These are phyloP conservation scores for Heracleum sosnowskyi DNA, from an alignment of 129 eudicot species.

Conservation along the genomic window DNA sequence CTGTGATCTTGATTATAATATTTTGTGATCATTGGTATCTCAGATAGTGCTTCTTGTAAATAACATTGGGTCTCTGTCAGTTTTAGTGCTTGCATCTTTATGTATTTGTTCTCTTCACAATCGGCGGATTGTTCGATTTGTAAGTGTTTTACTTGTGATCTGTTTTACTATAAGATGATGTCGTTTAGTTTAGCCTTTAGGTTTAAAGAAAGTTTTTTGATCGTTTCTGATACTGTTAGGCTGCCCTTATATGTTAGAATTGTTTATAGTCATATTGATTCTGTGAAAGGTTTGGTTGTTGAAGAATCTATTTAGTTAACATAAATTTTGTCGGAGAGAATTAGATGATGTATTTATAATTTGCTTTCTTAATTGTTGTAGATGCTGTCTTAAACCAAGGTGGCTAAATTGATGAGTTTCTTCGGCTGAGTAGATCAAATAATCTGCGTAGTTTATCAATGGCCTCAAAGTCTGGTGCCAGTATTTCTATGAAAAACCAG, in stretches of 20 bases:
- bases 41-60: neutral
- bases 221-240: neutral
- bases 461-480: conserved; percentile 50
- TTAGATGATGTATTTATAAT: conserved; percentile 13
- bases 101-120: neutral
- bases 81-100: conserved; percentile 8
- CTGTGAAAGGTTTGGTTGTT: neutral
- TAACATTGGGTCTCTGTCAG: conserved; percentile 3
- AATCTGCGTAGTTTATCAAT: conserved; percentile 21
- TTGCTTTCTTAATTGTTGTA: conserved; percentile 9
- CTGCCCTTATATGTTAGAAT: neutral
- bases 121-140: neutral
- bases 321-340: neutral
- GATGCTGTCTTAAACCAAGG: conserved; percentile 14
- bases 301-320: neutral
- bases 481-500: conserved; percentile 29
- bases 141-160: neutral
- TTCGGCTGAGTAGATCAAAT: conserved; percentile 10
- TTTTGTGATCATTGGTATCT: neutral
- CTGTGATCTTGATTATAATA: conserved; percentile 2
- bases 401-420: conserved; percentile 18
- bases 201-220: neutral
- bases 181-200: too few relatives aligned
- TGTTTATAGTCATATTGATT: neutral
- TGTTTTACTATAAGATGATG: neutral